Conservation (phyloP, 2,329 filamentous ascomycete genomes). For the Hypocreales sp. region DNA sequence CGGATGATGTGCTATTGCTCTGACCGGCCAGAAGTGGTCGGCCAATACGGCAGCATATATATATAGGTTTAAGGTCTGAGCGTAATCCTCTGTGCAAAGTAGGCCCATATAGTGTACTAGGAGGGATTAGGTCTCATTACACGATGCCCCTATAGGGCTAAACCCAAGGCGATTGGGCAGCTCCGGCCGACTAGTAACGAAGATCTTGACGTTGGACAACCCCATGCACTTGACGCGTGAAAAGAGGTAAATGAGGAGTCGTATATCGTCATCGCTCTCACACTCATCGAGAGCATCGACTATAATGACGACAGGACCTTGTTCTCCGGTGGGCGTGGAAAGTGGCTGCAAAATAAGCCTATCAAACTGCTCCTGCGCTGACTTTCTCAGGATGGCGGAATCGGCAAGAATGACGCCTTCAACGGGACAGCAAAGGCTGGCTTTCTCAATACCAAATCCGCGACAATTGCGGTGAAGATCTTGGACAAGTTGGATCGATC, state of each 20-base stretch:
- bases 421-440: constrained; percentile 12
- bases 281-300: constrained; percentile 18
- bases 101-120: too few relatives aligned
- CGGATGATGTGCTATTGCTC: too few relatives aligned
- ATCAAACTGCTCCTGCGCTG: constrained; percentile 21
- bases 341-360: constrained; percentile 22
- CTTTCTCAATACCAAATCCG: constrained; percentile 13
- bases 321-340: background rate
- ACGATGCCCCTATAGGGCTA: too few relatives aligned
- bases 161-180: constrained; percentile 21
- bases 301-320: constrained; percentile 10
- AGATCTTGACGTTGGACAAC: constrained; percentile 18
- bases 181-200: constrained; percentile 27
- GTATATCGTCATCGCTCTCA: constrained; percentile 12
- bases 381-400: constrained; percentile 11
- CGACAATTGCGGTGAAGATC: constrained; percentile 24
- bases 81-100: too few relatives aligned
- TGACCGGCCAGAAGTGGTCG: too few relatives aligned
- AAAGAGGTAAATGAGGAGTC: constrained; percentile 11
- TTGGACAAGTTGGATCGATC: constrained; percentile 18
- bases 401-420: constrained; percentile 15
- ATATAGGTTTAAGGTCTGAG: too few relatives aligned
- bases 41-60: too few relatives aligned
- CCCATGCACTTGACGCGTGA: background rate
- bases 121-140: too few relatives aligned